phyloP scores from a whole-genome alignment of 1,139 yeast species.

The Barnettozyma hawaiiensis region DNA sequence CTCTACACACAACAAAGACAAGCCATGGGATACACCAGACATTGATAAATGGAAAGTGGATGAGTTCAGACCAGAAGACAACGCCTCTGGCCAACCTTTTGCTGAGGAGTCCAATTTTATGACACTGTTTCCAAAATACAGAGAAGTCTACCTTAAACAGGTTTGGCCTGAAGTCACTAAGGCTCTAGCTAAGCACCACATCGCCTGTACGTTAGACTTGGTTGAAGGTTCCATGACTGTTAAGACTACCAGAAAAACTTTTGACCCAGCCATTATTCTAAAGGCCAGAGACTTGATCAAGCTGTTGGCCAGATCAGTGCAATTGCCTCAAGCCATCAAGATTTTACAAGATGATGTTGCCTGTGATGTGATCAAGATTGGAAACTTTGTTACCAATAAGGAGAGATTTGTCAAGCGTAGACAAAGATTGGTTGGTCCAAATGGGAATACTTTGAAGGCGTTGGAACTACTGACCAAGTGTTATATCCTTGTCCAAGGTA shows the following conservation, averaged over 20 bases:
- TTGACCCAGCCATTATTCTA: constrained; percentile 88
- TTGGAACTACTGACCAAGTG: constrained; percentile 89
- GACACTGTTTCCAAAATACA: constrained; percentile 92
- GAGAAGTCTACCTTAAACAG: constrained; percentile 84
- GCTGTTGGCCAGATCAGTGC: constrained; percentile 91
- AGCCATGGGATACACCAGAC: constrained; percentile 97
- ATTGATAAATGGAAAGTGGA: constrained; percentile 91
- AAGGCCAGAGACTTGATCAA: constrained; percentile 95
- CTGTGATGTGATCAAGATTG: constrained; percentile 94
- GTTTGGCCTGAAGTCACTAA: constrained; percentile 93
- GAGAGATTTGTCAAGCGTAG: constrained; percentile 94
- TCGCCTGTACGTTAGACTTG: constrained; percentile 77
- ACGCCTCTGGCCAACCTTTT: constrained; percentile 78
- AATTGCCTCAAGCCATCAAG: constrained; percentile 93
- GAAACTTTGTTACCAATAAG: constrained; percentile 80
- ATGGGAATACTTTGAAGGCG: constrained; percentile 94
- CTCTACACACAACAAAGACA: constrained; percentile 90
- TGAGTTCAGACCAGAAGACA: constrained; percentile 86
- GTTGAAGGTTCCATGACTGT: constrained; percentile 98
- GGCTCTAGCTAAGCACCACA: constrained; percentile 63
- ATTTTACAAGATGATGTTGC: constrained; percentile 89
- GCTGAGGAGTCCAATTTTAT: constrained; percentile 93
- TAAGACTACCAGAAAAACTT: constrained; percentile 90
- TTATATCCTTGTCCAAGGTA: constrained; percentile 94
- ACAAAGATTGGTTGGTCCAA: constrained; percentile 94